A percentile compares a stretch with the other conserved stretches of the same genome.
phyloP scores from a whole-genome alignment of 768 basidiomycete species.

The Terana coerulea region DNA sequence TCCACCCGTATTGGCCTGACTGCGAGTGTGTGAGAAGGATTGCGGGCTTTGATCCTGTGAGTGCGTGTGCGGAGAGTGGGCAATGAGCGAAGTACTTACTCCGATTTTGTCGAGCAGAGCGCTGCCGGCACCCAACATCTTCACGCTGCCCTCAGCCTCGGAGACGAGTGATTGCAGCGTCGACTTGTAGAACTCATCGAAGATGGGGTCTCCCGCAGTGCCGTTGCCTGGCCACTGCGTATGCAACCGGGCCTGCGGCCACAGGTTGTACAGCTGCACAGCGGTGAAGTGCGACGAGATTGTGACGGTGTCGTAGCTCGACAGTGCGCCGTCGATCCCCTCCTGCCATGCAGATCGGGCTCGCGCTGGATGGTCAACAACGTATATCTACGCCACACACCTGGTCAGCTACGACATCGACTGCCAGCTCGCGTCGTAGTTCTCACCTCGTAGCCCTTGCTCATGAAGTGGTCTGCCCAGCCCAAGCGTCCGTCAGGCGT shows the following conservation, averaged over 20 bases:
- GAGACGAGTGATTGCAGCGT: conserved; percentile 37
- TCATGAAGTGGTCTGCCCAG: conserved; percentile 3
- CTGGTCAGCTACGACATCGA: too few relatives aligned
- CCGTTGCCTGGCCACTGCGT: conserved; percentile 55
- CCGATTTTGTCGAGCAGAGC: too few relatives aligned
- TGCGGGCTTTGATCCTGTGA: conserved; percentile 30
- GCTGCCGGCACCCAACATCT: too few relatives aligned
- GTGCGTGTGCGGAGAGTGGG: not conserved
- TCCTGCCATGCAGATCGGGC: not conserved
- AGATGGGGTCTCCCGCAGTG: conserved; percentile 39
- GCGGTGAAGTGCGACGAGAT: not conserved
- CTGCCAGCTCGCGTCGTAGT: too few relatives aligned
- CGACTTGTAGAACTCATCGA: conserved; percentile 44
- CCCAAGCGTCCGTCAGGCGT: conserved; percentile 4
- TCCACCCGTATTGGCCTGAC: conserved; percentile 46
- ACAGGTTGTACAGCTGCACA: conserved; percentile 33
- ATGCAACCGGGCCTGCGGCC: conserved; percentile 43
- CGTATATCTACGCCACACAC: too few relatives aligned
- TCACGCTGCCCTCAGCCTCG: too few relatives aligned
- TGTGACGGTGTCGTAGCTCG: not conserved
- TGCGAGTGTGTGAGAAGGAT: conserved; percentile 50
- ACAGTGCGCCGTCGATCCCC: not conserved
- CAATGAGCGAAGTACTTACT: too few relatives aligned
- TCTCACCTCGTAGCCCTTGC: conserved; percentile 4
- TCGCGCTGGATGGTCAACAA: not conserved